A percentile compares a stretch with the other conserved stretches of the same genome.
These are phyloP conservation scores for Daldinia grandis DNA, from an alignment of 495 filamentous ascomycete species.

Conservation along the genomic window DNA sequence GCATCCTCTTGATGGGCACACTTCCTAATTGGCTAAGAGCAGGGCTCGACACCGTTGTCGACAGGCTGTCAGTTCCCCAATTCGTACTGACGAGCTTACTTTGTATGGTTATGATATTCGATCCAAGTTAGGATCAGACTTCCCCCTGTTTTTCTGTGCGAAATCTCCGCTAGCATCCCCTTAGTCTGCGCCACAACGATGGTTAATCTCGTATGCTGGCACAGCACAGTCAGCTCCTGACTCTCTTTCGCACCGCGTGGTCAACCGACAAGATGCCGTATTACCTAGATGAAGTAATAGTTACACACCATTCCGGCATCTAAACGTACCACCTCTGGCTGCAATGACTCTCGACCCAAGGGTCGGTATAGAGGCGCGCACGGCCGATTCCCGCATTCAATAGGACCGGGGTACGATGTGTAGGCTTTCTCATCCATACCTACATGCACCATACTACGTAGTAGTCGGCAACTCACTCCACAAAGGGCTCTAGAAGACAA, in stretches of 20 bases:
- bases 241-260: slow-evolving; percentile 23
- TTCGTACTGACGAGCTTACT: slow-evolving; percentile 29
- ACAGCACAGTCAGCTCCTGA: slow-evolving; percentile 28
- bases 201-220: slow-evolving; percentile 38
- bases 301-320: slow-evolving; percentile 22
- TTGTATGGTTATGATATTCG: slow-evolving; percentile 16
- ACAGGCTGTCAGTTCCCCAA: slow-evolving; percentile 29
- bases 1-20: neutral
- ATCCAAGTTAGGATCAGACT: slow-evolving; percentile 30
- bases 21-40: slow-evolving; percentile 20
- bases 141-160: slow-evolving; percentile 26
- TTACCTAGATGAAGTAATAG: slow-evolving; percentile 29
- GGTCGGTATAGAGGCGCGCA: slow-evolving; percentile 22
- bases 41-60: slow-evolving; percentile 18
- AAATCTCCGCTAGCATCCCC: slow-evolving; percentile 25
- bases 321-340: slow-evolving; percentile 14
- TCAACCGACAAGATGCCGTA: slow-evolving; percentile 24
- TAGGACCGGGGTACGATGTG: slow-evolving; percentile 20
- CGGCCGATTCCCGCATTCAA: slow-evolving; percentile 22
- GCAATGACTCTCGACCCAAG: slow-evolving; percentile 11
- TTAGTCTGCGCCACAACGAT: slow-evolving; percentile 30
- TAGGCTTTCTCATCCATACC: slow-evolving; percentile 10
- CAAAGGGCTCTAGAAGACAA: slow-evolving; percentile 21
- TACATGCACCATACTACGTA: slow-evolving; percentile 23
- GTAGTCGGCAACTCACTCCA: slow-evolving; percentile 28